A percentile compares a stretch with the other conserved stretches of the same genome.
Evolutionary conservation across 2,329 filamentous ascomycete species (phyloP).

Genomic region (Xylariaceae sp.): DNA sequence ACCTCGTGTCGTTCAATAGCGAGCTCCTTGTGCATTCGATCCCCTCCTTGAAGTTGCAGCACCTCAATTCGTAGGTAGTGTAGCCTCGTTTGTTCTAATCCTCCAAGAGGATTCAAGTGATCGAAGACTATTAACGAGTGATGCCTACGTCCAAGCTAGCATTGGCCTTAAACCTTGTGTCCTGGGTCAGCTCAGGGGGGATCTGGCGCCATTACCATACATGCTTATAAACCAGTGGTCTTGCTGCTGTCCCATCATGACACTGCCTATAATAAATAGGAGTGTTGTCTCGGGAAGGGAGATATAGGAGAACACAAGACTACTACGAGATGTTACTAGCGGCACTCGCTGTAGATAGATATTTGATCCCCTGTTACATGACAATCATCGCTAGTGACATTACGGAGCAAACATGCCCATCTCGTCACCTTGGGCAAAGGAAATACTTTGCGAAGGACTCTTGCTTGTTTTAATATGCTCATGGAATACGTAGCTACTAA

Average conservation of each 20-base stretch:
- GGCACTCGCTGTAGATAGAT: not conserved
- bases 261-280: not conserved
- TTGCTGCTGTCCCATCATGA: not conserved
- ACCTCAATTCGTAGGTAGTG: not conserved
- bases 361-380: not conserved
- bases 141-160: not conserved
- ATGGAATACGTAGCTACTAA: not conserved
- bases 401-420: not conserved
- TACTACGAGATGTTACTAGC: not conserved
- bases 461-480: not conserved
- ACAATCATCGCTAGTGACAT: not conserved
- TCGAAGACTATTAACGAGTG: not conserved
- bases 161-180: not conserved
- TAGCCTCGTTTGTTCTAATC: not conserved
- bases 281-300: not conserved
- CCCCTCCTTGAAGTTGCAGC: not conserved
- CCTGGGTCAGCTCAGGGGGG: not conserved
- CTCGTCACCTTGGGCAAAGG: not conserved
- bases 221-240: not conserved
- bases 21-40: not conserved
- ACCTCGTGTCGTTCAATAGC: not conserved
- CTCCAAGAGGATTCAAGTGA: not conserved
- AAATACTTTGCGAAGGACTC: not conserved
- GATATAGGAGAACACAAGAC: not conserved
- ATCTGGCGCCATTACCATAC: too few species aligned